A percentile compares a stretch with the other conserved stretches of the same genome.
These are phyloP conservation scores for Calvatia gigantea DNA, from an alignment of 768 basidiomycete genomes.

Conservation along the genomic window DNA sequence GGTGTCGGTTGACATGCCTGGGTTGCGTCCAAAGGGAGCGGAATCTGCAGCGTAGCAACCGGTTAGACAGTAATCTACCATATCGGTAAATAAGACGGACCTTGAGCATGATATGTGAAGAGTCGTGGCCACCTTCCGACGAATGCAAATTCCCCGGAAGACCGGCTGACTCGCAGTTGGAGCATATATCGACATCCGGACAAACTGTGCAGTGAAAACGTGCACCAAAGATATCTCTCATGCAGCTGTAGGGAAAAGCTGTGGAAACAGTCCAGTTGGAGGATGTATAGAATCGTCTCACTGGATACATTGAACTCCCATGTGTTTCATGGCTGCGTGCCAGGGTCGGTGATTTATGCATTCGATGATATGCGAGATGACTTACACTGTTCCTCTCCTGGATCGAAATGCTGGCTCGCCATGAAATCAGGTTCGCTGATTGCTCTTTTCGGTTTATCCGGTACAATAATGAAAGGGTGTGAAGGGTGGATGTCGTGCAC, in stretches of 20 bases:
- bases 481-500: slow-evolving; percentile 90
- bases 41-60: slow-evolving; percentile 54
- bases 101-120: slow-evolving; percentile 94
- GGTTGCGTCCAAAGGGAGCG: slow-evolving; percentile 69
- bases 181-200: slow-evolving; percentile 79
- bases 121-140: slow-evolving; percentile 72
- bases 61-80: neutral
- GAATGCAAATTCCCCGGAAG: slow-evolving; percentile 81
- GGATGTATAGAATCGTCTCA: slow-evolving; percentile 38
- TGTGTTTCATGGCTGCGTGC: slow-evolving; percentile 65
- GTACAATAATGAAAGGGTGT: slow-evolving; percentile 80
- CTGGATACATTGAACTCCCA: slow-evolving; percentile 85
- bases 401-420: slow-evolving; percentile 30
- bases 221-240: slow-evolving; percentile 87
- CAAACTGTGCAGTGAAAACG: slow-evolving; percentile 93
- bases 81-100: slow-evolving; percentile 30
- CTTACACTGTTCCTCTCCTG: slow-evolving; percentile 61
- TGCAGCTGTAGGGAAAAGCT: slow-evolving; percentile 51
- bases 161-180: slow-evolving; percentile 84
- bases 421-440: slow-evolving; percentile 37
- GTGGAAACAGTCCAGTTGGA: neutral
- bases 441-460: slow-evolving; percentile 50
- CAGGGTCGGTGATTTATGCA: neutral
- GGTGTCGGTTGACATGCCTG: slow-evolving; percentile 48
- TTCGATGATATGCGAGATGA: slow-evolving; percentile 9